A percentile compares a stretch with the other conserved stretches of the same genome.
Evolutionary conservation across 352 stramenopile genomes (phyloP).

Genomic region (Phytophthora sansomeana): DNA sequence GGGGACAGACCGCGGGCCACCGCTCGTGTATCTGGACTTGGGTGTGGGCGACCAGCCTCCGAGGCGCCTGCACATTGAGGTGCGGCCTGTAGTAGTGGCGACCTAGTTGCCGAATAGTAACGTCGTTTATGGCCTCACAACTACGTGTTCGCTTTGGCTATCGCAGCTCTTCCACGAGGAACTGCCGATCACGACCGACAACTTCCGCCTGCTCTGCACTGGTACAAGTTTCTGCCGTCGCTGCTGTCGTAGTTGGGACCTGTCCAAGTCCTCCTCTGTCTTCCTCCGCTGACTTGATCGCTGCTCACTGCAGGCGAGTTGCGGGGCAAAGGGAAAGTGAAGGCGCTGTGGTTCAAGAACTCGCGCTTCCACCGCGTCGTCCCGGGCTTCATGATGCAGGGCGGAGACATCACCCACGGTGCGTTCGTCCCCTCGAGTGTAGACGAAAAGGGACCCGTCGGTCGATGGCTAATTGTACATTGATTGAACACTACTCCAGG

Average conservation of each 20-base stretch:
- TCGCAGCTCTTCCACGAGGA: conserved; percentile 77
- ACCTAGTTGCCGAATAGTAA: background rate
- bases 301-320: conserved; percentile 43
- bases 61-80: conserved; percentile 74
- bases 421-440: background rate
- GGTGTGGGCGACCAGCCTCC: conserved; percentile 55
- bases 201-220: conserved; percentile 81
- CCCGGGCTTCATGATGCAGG: conserved; percentile 98
- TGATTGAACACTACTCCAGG: conserved; percentile 38
- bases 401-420: conserved; percentile 94
- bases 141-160: background rate
- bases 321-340: conserved; percentile 57
- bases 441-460: background rate
- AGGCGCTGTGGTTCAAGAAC: conserved; percentile 93
- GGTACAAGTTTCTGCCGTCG: conserved; percentile 26
- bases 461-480: background rate
- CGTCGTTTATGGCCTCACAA: background rate
- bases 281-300: background rate
- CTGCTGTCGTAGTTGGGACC: background rate
- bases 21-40: conserved; percentile 75
- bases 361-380: conserved; percentile 98
- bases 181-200: conserved; percentile 64
- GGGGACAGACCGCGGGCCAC: conserved; percentile 40
- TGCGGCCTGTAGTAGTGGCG: conserved; percentile 16
- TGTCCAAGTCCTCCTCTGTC: background rate